phyloP scores from a whole-genome alignment of 2,329 filamentous ascomycete genomes.

The Acrodontium crateriforme region DNA sequence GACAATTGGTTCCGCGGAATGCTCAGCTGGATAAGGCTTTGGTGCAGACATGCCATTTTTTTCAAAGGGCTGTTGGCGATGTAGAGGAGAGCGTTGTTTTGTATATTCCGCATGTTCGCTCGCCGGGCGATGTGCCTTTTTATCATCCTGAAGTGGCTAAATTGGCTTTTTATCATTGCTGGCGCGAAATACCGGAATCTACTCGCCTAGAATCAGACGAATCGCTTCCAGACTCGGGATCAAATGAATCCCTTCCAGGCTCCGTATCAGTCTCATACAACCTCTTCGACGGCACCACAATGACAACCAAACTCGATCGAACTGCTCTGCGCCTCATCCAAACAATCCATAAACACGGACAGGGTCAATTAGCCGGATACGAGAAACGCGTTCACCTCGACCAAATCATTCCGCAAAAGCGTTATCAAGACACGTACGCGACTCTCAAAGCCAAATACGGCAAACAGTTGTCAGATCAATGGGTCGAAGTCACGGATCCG shows the following conservation, averaged over 20 bases:
- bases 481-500: constrained; percentile 80
- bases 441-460: constrained; percentile 70
- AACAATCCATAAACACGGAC: constrained; percentile 59
- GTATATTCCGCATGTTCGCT: constrained; percentile 60
- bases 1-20: constrained; percentile 72
- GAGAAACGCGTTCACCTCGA: constrained; percentile 77
- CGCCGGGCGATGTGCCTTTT: constrained; percentile 56
- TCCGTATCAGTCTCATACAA: constrained; percentile 38
- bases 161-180: constrained; percentile 64
- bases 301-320: constrained; percentile 36
- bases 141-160: constrained; percentile 71
- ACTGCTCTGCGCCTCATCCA: constrained; percentile 56
- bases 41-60: constrained; percentile 72
- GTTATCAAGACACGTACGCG: constrained; percentile 71
- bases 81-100: constrained; percentile 42
- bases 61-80: no score
- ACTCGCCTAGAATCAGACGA: no score
- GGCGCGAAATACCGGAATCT: no score
- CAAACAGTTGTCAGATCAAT: constrained; percentile 51
- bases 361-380: constrained; percentile 52
- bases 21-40: constrained; percentile 58
- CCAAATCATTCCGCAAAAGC: constrained; percentile 58
- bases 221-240: neutral
- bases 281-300: constrained; percentile 22
- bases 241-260: constrained; percentile 17